Base-by-base conservation (phyloP, 78 protist genomes). In the Speleostelium caveatum region DNA sequence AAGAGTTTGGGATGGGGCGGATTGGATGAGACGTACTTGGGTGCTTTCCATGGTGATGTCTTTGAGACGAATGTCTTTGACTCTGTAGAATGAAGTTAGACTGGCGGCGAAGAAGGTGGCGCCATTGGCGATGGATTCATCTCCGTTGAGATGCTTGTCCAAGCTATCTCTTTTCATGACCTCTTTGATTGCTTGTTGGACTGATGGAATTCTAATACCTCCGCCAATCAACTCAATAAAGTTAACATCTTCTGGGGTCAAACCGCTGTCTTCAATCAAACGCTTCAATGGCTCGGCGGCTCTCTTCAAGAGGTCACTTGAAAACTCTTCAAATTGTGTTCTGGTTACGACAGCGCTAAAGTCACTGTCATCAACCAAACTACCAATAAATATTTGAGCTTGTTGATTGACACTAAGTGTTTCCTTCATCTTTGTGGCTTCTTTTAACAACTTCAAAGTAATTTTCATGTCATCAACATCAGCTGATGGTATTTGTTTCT, bases 61-160 rank as follows among this genome's bases (percentile, higher is more conserved):
- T 85, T 90, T 97, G 71, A 92, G 93, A 75, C 88, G 77, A 86
- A 95, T 93, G 74, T 95, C 96, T 88, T 94, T 90, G 79, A 95
- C 93, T 90, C 92, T 80, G 90, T 69, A 73, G 42, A 41, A 85
- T 28, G 45, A 63, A 6, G 90, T 66, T 38, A 72, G 58, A 38
- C 75, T 33, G 4, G 95, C 95, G 12, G 87, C 96, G 65, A 68
- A 80, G 67, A 72, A 94, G 12, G 90, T 90, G 10, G 97, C 95
- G 22, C 97, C 97, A 45, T 67, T 33, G 59, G 88, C 92, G 30
- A 85, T 69, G 17, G 96, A 74, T 80, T 95, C 97, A 78, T 93
- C 97, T 16, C 94, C 93, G 89, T 95, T 93, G 65, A 95, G 42
- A 63, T 78, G 94, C 73, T 89, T 92, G 56, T 79, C 94, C 32